Evolutionary conservation across 164 flowering plant genomes (phyloP).

Genomic region (Kalanchoe fedtschenkoi): DNA sequence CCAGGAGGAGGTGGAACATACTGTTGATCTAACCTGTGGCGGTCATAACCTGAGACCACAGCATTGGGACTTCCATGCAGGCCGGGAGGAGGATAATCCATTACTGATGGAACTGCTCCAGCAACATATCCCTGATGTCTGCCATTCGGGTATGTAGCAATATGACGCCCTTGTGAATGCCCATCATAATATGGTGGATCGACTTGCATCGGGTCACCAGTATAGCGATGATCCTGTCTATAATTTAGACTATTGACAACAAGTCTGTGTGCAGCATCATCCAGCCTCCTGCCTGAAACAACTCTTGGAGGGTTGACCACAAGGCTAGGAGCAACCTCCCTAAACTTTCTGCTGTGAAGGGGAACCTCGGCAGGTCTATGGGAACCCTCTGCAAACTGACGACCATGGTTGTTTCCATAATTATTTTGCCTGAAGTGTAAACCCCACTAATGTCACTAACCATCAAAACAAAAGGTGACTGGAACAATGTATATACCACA

Average conservation of each 20-base stretch:
- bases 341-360: background rate
- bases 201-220: slow-evolving; percentile 15
- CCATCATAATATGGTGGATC: slow-evolving; percentile 18
- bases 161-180: slow-evolving; percentile 13
- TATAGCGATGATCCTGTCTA: slow-evolving; percentile 23
- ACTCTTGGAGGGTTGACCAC: slow-evolving; percentile 32
- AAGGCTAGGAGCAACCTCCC: background rate
- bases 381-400: background rate
- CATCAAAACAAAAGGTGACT: background rate
- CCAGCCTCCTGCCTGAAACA: slow-evolving; percentile 67
- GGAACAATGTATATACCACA: background rate
- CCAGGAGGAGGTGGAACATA: slow-evolving; percentile 13
- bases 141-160: slow-evolving; percentile 12
- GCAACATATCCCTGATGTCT: slow-evolving; percentile 16
- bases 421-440: slow-evolving; percentile 25
- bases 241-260: slow-evolving; percentile 63
- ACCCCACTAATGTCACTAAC: background rate
- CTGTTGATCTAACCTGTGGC: slow-evolving; percentile 21
- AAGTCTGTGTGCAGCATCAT: slow-evolving; percentile 81
- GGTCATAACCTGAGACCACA: slow-evolving; percentile 3
- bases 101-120: no score
- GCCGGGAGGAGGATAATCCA: slow-evolving; percentile 14
- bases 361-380: background rate
- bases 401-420: background rate
- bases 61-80: no score